Evolutionary conservation across 2,329 filamentous ascomycete species (phyloP), one percentile per base, ranked within the genome.

Genomic region (Colletotrichum sp.): DNA sequence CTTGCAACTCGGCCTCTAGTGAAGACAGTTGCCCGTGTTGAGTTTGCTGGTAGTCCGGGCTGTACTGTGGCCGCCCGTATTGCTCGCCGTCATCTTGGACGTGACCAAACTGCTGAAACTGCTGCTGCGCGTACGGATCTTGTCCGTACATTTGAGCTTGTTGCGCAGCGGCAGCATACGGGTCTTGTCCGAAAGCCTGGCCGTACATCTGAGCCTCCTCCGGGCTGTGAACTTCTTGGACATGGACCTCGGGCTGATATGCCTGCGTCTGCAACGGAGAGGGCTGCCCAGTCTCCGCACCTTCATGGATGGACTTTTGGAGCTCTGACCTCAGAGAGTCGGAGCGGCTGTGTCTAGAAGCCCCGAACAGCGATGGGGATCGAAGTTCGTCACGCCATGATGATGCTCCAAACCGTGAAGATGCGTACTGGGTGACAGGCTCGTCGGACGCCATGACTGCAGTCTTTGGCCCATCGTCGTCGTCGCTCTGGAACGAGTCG

Each of bases 331-430:
- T 73, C 26, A 74, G 21, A 30, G 74, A 75, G 8, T 59, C 70
- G 8, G 74, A 73, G n/a, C 70, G 74, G 36, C 74, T 75, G 64
- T 69, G 64, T 7, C 64, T 65, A 2, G 74, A 65, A n/a, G 70
- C 70, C 3, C 74, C 74, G 5, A 75, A 69, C 10, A 69, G 28
- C 0, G 48, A 52, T 7, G 74, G 74, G 16, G 74, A 75, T 13
- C 57, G 71, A 8, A 75, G 70, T 43, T 75, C 74, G 4, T 75
- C 74, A 7, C 74, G 70, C 74, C 74, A 75, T 3, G 43, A 65
- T 10, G 64, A 65, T 28, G 74, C 30, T n/a, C 64, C 74, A 18
- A 73, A 75, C 13, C 70, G 70, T 10, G 74, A 68, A 15, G 74
- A 75, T 12, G 71, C 64, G 60, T 75, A 43, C n/a, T 75, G 74